These are phyloP conservation scores for Mycena filopes DNA, from an alignment of 768 basidiomycete genomes.

Conservation along the genomic window DNA sequence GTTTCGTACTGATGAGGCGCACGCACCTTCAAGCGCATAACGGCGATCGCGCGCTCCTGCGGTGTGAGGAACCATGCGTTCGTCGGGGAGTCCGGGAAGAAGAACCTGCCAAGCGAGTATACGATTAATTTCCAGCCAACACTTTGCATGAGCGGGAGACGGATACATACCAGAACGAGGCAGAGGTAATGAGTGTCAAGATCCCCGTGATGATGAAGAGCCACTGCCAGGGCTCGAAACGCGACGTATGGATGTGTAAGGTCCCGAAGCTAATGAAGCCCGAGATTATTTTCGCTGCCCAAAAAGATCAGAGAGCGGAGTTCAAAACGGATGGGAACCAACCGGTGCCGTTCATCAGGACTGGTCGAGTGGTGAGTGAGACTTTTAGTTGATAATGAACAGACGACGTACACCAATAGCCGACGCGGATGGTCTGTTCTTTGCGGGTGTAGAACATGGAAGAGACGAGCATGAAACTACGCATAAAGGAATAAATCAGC, in stretches of 20 bases:
- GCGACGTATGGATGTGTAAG: conserved; percentile 54
- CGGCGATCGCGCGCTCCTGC: conserved; percentile 61
- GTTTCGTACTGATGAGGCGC: background rate
- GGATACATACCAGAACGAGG: conserved; percentile 60
- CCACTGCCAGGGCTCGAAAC: conserved; percentile 69
- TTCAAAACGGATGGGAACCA: conserved; percentile 17
- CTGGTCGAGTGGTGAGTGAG: conserved; percentile 43
- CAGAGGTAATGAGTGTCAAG: conserved; percentile 32
- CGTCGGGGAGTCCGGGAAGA: conserved; percentile 69
- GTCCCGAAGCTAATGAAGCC: conserved; percentile 63
- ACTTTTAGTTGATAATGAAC: background rate
- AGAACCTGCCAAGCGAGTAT: conserved; percentile 42
- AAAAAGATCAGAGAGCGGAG: background rate
- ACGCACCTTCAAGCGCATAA: conserved; percentile 64
- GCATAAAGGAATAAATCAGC: background rate
- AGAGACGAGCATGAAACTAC: conserved; percentile 77
- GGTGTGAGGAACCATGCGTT: conserved; percentile 68
- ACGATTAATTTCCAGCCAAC: too few relatives aligned
- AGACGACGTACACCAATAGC: conserved; percentile 78
- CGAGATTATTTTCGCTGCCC: conserved; percentile 62
- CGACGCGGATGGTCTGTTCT: conserved; percentile 76
- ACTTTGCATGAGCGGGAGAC: too few relatives aligned
- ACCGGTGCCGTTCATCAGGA: conserved; percentile 83
- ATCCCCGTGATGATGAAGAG: conserved; percentile 30
- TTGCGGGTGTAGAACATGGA: conserved; percentile 86